Evolutionary conservation across 2,329 filamentous ascomycete genomes (phyloP).

Genomic region (Emergomyces orientalis): DNA sequence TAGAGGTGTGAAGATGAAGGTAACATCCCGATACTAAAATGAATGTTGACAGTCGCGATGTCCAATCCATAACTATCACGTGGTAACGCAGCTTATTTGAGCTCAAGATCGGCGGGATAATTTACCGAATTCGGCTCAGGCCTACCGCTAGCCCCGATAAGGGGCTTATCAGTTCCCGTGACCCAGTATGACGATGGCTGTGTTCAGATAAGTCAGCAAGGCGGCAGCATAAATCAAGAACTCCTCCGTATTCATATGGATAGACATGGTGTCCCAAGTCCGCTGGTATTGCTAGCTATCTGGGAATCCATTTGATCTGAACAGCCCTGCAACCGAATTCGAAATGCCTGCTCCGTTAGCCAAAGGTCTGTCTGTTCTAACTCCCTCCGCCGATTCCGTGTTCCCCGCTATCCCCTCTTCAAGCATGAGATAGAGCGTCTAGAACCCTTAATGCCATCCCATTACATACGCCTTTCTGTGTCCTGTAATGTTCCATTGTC

Average conservation of each 20-base stretch:
- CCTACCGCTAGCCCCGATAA: neutral
- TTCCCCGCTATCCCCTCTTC: slow-evolving; percentile 5
- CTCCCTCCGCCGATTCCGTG: neutral
- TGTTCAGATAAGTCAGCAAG: neutral
- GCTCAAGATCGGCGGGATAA: neutral
- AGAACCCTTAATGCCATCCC: slow-evolving; percentile 17
- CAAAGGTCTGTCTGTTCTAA: slow-evolving; percentile 33
- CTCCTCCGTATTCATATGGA: neutral
- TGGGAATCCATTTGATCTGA: neutral
- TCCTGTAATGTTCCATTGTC: neutral
- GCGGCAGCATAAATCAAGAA: slow-evolving; percentile 8
- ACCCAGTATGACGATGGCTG: neutral
- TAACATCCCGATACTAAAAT: neutral
- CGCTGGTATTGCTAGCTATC: neutral
- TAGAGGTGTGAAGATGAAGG: neutral
- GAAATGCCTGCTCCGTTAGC: slow-evolving; percentile 41
- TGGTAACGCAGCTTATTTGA: neutral
- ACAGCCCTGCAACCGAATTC: slow-evolving; percentile 6
- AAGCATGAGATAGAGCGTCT: neutral
- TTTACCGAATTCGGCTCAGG: neutral
- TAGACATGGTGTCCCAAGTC: neutral
- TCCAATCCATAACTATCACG: neutral
- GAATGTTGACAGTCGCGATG: neutral
- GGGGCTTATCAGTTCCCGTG: neutral
- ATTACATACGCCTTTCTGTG: neutral